Evolutionary conservation across 176 grass and related monocot genomes (phyloP), one percentile per base, ranked within the genome.

Genomic region (Oryza glaberrima): DNA sequence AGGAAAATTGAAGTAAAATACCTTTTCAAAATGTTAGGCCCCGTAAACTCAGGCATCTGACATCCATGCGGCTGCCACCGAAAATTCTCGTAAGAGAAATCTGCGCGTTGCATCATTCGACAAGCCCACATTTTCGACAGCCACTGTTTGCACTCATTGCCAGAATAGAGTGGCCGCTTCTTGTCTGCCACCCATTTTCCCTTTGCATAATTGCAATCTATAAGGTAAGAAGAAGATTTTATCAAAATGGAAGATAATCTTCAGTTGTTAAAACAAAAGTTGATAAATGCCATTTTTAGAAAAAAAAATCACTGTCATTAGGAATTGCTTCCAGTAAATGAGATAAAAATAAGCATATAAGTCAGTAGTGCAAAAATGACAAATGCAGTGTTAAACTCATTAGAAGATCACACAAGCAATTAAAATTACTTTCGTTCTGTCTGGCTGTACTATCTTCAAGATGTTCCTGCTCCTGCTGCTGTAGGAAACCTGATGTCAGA

Each of bases 81-180:
- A 77, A 89, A 99, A 75, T 76, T 84, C 83, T 99, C 94, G 71
- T 86, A 99, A 32, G 73, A 86, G 78, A 96, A 99, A 88, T 94
- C 81, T 22, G 75, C 32, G 13, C 91, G 94, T 84, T 85, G 61
- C 93, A 94, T 99, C 84, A 94, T 88, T 67, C 79, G 89, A 91
- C 96, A 99, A 77, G 93, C 96, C 96, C 96, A 99, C 93, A 96
- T 96, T 88, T 82, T 79, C 7, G 96, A 96, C 32, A 99, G 72
- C 91, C 91, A 99, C 63, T 88, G 90, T 72, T 94, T 96, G 88
- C 96, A 99, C 76, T 91, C 90, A 6, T 86, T 86, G 52, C 96
- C 96, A 0, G 91, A 96, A 88, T 99, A 99, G 52, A 99, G 83
- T 51, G 94, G 91, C 25, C 82, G 54, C 10, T 65, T 91, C 43